Evolutionary conservation across 1,284 basidiomycete genomes (phyloP), one percentile per base, ranked within the genome.

Genomic region (Irpex sp.): DNA sequence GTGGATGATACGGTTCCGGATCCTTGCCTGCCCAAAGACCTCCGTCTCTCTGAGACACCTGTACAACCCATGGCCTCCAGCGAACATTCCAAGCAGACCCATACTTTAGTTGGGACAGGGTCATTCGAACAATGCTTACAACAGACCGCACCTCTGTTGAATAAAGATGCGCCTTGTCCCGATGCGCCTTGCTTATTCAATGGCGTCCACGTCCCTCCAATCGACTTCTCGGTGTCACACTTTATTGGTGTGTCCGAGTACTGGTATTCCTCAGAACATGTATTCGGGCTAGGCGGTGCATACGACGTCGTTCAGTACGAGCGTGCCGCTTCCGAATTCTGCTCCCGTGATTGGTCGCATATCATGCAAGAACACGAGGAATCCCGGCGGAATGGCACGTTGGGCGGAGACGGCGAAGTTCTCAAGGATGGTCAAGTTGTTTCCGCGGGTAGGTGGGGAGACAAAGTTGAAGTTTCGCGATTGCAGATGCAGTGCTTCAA

Each of bases 401-500:
- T 83, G 1, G 83, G 83, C 33, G 88, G 88, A 5, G 88, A 90
- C 57, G 82, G 79, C 7, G 78, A 81, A 66, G 78, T 87, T 9
- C 77, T 84, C 66, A 70, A 84, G 67, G 78, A 82, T 39, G 89
- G 87, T 15, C 75, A 84, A 61, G 73, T 88, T 15, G 83, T 89
- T 26, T 83, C 83, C 33, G 82, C 85, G 6, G 89, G 89, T 0
- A 83, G 84, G 70, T 90, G 87, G 86, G 87, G 86, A 5, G 80
- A 87, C 19, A 78, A 84, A 54, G 89, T 97, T 60, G 94, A 96
- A 72, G 77, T 93, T 47, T 85, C 90, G 43, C 86, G 97, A 37
- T 77, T 99, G 64, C 87, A 97, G 77, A 93, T 97, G 90, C 97
- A 99, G 73, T 99, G 97, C 74, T 99, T 99, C 88, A 99, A 99